Evolutionary conservation across 2,329 filamentous ascomycete species (phyloP).

Genomic region (Tolypocladium capitatum): DNA sequence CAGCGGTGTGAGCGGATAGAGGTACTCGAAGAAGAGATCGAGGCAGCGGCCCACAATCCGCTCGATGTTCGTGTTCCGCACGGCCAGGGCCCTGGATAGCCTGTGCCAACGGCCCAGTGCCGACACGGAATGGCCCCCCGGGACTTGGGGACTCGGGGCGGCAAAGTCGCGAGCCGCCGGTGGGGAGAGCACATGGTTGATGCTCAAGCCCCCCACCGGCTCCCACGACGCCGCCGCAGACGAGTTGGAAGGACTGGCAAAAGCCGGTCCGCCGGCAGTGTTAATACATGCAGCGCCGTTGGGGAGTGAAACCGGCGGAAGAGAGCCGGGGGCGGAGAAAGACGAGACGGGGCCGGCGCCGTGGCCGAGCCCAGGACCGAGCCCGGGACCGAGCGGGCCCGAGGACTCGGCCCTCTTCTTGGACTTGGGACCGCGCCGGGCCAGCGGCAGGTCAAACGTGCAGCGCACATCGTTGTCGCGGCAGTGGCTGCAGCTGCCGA

Average conservation of each 20-base stretch:
- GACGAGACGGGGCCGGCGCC: not conserved
- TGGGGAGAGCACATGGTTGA: constrained; percentile 12
- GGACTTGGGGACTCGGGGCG: constrained; percentile 3
- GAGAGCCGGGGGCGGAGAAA: not conserved
- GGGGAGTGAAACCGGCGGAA: not conserved
- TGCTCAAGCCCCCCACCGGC: constrained; percentile 3
- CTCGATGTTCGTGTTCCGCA: constrained; percentile 12
- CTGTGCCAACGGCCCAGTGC: constrained; percentile 17
- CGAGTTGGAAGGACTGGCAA: constrained; percentile 7
- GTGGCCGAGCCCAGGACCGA: not conserved
- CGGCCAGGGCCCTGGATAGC: constrained; percentile 11
- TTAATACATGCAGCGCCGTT: not conserved
- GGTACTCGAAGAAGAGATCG: constrained; percentile 27
- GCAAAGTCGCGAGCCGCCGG: constrained; percentile 8
- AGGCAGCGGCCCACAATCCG: constrained; percentile 19
- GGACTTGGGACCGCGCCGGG: constrained; percentile 24
- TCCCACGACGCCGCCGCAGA: constrained; percentile 11
- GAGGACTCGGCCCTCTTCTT: constrained; percentile 8
- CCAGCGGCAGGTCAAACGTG: constrained; percentile 24
- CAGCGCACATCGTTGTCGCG: constrained; percentile 18
- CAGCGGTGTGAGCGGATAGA: constrained; percentile 27
- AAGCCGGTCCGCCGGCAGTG: constrained; percentile 1
- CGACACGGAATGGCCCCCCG: constrained; percentile 4
- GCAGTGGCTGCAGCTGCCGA: constrained; percentile 18
- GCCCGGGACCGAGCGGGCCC: constrained; percentile 6